A percentile compares a stretch with the other conserved stretches of the same genome.
Evolutionary conservation across 176 grass and related monocot genomes (phyloP).

Genomic region (Aechmea fasciata): DNA sequence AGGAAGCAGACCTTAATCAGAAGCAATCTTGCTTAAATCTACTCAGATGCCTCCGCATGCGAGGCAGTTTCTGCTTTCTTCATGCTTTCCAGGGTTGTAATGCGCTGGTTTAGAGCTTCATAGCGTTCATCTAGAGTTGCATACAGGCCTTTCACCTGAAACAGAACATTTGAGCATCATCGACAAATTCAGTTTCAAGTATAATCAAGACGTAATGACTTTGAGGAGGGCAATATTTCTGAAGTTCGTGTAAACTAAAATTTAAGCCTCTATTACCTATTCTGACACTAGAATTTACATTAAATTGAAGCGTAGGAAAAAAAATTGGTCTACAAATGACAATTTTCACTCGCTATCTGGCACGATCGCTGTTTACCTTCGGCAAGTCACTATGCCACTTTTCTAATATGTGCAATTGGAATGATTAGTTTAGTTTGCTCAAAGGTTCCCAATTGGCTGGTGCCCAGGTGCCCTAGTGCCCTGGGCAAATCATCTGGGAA

Average conservation of each 20-base stretch:
- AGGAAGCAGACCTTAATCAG: neutral
- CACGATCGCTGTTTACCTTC: neutral
- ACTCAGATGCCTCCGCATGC: constrained; percentile 34
- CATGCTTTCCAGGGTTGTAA: constrained; percentile 53
- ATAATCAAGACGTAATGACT: too few species aligned
- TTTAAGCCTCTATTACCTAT: neutral
- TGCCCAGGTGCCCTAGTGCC: too few species aligned
- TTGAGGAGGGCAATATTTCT: too few species aligned
- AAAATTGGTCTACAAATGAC: neutral
- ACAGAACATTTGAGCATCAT: constrained; percentile 9
- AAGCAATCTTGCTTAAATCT: constrained; percentile 4
- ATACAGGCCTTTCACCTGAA: constrained; percentile 46
- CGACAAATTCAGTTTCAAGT: neutral
- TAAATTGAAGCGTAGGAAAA: neutral
- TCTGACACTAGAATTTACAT: neutral
- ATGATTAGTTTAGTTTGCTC: neutral
- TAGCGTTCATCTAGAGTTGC: constrained; percentile 39
- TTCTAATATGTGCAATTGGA: neutral
- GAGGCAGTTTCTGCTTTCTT: constrained; percentile 20
- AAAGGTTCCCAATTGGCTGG: too few species aligned
- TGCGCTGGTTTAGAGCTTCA: constrained; percentile 47
- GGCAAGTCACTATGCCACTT: neutral
- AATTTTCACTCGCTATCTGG: too few species aligned
- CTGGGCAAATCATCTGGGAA: too few species aligned
- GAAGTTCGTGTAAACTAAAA: neutral